These are phyloP conservation scores for Chlamydomonas schloesseri DNA, from an alignment of 139 green algal species.

Conservation along the genomic window DNA sequence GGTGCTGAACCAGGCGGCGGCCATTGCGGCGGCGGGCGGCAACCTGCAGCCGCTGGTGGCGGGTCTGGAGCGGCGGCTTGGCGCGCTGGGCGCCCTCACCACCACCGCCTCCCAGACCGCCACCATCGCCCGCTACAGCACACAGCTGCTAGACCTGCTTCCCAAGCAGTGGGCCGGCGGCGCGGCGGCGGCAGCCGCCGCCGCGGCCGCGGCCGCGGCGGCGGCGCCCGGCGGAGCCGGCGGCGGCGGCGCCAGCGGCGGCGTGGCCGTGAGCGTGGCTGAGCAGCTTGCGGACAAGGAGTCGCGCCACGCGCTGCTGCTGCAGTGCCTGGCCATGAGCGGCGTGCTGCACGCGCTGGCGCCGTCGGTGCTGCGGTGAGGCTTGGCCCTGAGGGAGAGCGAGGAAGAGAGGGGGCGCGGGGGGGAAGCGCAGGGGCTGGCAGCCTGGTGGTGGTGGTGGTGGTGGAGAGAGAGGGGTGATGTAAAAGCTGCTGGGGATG, in stretches of 20 bases:
- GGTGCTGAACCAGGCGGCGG: slow-evolving; percentile 36
- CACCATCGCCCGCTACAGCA: slow-evolving; percentile 48
- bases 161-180: slow-evolving; percentile 56
- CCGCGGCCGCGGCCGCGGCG: not conserved
- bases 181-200: not conserved
- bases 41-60: slow-evolving; percentile 42
- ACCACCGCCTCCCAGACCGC: slow-evolving; percentile 10
- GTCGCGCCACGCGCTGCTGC: slow-evolving; percentile 43
- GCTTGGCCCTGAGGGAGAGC: too few species aligned
- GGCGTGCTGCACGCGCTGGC: slow-evolving; percentile 44
- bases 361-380: slow-evolving; percentile 44
- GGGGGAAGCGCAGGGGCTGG: too few species aligned
- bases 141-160: slow-evolving; percentile 53
- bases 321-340: slow-evolving; percentile 42
- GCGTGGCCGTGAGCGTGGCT: slow-evolving; percentile 1
- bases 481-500: not conserved
- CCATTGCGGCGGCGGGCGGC: slow-evolving; percentile 21
- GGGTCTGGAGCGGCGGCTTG: slow-evolving; percentile 44
- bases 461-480: not conserved
- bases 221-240: not conserved
- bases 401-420: too few species aligned
- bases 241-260: too few species aligned
- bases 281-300: slow-evolving; percentile 57
- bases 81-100: slow-evolving; percentile 32
- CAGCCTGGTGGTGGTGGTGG: not conserved